Evolutionary conservation across 2,329 filamentous ascomycete genomes (phyloP), one percentile per base, ranked within the genome.

Genomic region (Diaporthe ampelina): DNA sequence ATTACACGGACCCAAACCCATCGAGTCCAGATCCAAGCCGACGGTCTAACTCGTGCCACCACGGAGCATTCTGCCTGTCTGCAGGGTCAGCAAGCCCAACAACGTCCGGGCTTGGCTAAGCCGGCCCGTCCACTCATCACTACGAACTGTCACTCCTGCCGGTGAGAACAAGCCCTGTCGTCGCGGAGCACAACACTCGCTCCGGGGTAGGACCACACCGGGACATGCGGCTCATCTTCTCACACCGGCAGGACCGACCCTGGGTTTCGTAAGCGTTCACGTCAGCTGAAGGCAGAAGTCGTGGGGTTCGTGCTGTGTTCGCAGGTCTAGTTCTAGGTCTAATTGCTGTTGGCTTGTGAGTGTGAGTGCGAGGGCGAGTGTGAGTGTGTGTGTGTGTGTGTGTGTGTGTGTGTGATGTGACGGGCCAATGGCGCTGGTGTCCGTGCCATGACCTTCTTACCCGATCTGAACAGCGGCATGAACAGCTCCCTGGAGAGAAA

Each of bases 71-170:
- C 26, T 37, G 7, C 29, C 21, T n/a, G 9, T 24, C 52, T 73
- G 71, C 52, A 68, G 15, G 32, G 71, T 73, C 61, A 73, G 71
- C 71, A 45, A 43, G 40, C n/a, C 63, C 40, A 35, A 57, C 71
- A 24, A 10, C 45, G 37, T 57, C 54, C 61, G n/a, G 35, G 24
- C n/a, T 70, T 57, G 40, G 43, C 50, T 21, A 40, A 52, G 40
- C 54, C 71, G 50, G 71, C 43, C 63, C 63, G 71, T 50, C 45
- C 40, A 59, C 17, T 48, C 56, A 32, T 68, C 61, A 32, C 37
- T 54, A 26, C 40, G 40, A 59, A 67, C 35, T 26, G n/a, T 52
- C 61, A 19, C 52, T 52, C 4, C 61, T 32, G 29, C 26, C 40
- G 21, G 29, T n/a, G 37, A 19, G 37, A 43, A 59, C 9, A 10